These are phyloP conservation scores for Quercus lobata DNA, from an alignment of 331 rosid species.

Conservation along the genomic window DNA sequence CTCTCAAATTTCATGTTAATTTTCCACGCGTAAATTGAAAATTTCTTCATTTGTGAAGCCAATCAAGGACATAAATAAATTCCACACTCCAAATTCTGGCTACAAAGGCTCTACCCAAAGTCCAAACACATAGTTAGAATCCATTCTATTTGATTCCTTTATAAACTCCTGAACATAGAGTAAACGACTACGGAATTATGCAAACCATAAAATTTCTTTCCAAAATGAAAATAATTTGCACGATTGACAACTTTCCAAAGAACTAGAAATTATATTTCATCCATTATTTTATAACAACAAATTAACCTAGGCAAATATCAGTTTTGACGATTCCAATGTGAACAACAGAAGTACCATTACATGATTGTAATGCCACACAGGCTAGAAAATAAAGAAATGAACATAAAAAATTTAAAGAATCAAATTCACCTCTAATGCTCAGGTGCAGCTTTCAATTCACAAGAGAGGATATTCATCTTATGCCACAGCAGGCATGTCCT, in stretches of 20 bases:
- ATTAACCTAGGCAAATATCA: not conserved
- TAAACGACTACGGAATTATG: too few relatives aligned
- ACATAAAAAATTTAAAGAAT: not conserved
- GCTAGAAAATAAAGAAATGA: not conserved
- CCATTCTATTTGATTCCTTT: too few relatives aligned
- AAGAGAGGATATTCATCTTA: not conserved
- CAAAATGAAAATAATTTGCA: not conserved
- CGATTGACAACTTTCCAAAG: not conserved
- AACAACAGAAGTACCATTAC: not conserved
- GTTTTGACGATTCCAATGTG: not conserved
- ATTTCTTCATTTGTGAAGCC: too few relatives aligned
- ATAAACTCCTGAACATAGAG: too few relatives aligned
- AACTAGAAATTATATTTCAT: not conserved
- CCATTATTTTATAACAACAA: not conserved
- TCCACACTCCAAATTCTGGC: too few relatives aligned
- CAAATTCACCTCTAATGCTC: not conserved
- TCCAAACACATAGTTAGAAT: too few relatives aligned
- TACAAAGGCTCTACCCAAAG: too few relatives aligned
- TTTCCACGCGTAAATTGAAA: too few relatives aligned
- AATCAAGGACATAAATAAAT: too few relatives aligned
- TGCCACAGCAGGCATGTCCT: constrained; percentile 36
- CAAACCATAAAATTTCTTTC: not conserved
- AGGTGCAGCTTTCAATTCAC: not conserved
- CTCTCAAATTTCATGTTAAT: too few relatives aligned
- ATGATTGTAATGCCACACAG: not conserved